Conservation (phyloP, 257 asterid species). For the Nicotiana attenuata region DNA sequence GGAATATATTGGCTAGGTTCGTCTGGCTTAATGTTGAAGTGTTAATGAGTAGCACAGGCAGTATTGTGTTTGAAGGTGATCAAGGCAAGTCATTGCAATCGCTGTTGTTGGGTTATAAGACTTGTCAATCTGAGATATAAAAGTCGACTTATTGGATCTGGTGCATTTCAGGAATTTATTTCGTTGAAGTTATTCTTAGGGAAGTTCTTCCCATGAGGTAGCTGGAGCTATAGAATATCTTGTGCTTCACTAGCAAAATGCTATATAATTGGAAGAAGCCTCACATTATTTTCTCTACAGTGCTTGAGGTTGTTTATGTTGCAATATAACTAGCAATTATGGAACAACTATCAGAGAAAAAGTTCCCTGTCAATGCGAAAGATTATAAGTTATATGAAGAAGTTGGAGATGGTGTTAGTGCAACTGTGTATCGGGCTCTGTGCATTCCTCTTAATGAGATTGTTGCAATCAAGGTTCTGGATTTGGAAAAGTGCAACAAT, state of each 20-base stretch:
- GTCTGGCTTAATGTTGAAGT: background rate
- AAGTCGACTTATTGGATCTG: background rate
- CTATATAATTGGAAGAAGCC: constrained; percentile 27
- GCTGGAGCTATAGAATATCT: constrained; percentile 19
- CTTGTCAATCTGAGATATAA: constrained; percentile 8
- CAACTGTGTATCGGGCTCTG: constrained; percentile 82
- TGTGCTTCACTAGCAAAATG: constrained; percentile 24
- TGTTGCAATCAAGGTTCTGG: constrained; percentile 98
- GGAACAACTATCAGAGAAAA: constrained; percentile 47
- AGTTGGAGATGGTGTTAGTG: constrained; percentile 99
- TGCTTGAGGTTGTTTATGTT: constrained; percentile 13
- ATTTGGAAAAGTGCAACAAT: constrained; percentile 92
- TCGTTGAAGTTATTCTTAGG: constrained; percentile 10
- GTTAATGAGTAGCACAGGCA: background rate
- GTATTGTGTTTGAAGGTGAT: background rate
- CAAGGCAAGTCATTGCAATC: background rate
- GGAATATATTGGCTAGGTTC: background rate
- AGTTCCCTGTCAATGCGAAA: constrained; percentile 68
- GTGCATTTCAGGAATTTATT: background rate
- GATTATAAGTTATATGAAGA: constrained; percentile 76
- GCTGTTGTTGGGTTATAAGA: background rate
- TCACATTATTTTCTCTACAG: constrained; percentile 18
- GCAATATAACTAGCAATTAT: constrained; percentile 38
- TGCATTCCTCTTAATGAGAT: constrained; percentile 71
- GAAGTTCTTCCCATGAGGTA: constrained; percentile 14